These are phyloP conservation scores for Basipetospora chlamydospora DNA, from an alignment of 2,329 filamentous ascomycete genomes.

Conservation along the genomic window DNA sequence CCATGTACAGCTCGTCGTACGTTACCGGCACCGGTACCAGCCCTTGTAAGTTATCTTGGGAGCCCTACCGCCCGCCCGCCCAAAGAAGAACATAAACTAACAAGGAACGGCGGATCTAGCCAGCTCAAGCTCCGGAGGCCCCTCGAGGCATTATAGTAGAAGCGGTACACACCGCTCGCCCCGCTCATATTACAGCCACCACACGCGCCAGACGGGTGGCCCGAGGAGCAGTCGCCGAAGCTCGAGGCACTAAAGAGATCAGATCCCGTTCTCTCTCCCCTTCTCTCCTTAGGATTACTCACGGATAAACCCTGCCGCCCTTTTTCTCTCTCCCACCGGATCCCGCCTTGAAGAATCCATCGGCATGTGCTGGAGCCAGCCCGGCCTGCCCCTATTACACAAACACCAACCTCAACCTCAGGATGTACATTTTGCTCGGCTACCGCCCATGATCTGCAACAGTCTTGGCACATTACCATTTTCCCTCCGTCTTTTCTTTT, in stretches of 20 bases:
- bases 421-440: too few relatives aligned
- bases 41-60: too few relatives aligned
- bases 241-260: background rate
- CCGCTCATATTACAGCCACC: constrained; percentile 8
- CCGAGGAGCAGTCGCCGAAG: constrained; percentile 1
- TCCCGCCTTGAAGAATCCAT: too few relatives aligned
- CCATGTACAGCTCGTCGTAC: constrained; percentile 36
- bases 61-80: background rate
- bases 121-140: constrained; percentile 11
- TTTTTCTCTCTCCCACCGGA: background rate
- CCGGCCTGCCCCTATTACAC: too few relatives aligned
- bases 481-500: background rate
- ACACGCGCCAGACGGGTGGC: constrained; percentile 2
- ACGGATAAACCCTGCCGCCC: background rate
- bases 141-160: constrained; percentile 1
- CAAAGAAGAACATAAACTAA: constrained; percentile 1
- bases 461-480: too few relatives aligned
- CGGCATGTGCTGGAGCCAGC: too few relatives aligned
- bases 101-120: constrained; percentile 6
- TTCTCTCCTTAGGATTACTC: background rate
- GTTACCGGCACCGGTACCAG: constrained; percentile 25
- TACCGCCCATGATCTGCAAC: too few relatives aligned
- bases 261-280: constrained; percentile 13
- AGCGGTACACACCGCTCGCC: background rate
- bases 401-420: too few relatives aligned